phyloP scores from a whole-genome alignment of 331 rosid genomes.

The Rosa hybrid region DNA sequence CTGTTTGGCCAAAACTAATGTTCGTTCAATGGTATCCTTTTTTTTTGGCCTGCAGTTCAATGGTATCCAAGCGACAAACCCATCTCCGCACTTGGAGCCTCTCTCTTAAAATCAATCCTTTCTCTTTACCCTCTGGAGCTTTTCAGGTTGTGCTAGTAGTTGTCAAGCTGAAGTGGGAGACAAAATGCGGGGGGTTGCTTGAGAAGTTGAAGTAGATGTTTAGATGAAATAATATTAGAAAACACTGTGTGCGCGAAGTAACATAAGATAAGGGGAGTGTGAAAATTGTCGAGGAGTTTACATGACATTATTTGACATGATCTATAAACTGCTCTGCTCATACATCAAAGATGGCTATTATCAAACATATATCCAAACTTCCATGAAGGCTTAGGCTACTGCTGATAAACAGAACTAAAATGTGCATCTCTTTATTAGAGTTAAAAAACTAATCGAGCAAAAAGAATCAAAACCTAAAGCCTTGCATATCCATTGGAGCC shows the following conservation, averaged over 20 bases:
- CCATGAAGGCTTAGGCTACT: neutral
- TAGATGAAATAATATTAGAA: too few species aligned
- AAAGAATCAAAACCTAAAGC: constrained; percentile 32
- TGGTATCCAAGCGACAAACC: too few species aligned
- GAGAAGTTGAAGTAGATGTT: neutral
- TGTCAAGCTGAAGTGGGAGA: neutral
- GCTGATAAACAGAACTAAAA: neutral
- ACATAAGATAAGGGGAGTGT: neutral
- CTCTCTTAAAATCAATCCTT: too few species aligned
- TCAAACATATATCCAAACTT: neutral
- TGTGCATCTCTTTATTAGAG: neutral
- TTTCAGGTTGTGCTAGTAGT: neutral
- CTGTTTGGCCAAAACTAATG: too few species aligned
- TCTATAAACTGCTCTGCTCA: neutral
- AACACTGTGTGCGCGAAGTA: too few species aligned
- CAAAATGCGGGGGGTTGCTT: neutral
- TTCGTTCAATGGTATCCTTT: too few species aligned
- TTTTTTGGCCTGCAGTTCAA: too few species aligned
- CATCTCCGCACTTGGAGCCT: too few species aligned
- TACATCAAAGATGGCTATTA: neutral
- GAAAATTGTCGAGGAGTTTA: neutral
- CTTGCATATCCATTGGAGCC: constrained; percentile 54
- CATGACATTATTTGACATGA: neutral
- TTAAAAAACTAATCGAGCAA: neutral
- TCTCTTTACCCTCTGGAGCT: neutral